These are phyloP conservation scores for Kwoniella mangroviensis DNA, from an alignment of 768 basidiomycete species.

Conservation along the genomic window DNA sequence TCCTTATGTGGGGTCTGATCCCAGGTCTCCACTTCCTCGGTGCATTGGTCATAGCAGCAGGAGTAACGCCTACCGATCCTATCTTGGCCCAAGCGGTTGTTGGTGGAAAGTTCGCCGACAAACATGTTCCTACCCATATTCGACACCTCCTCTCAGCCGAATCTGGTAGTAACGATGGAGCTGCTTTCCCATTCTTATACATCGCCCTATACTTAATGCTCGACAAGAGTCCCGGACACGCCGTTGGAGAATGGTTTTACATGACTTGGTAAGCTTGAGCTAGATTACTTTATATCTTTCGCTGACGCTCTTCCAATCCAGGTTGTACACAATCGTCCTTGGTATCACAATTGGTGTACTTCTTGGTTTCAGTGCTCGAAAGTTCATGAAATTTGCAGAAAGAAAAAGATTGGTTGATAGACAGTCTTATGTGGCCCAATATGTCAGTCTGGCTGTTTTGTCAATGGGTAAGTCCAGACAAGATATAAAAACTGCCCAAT, in stretches of 20 bases:
- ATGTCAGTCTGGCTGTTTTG: conserved; percentile 57
- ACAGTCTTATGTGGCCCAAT: conserved; percentile 90
- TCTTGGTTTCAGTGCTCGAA: conserved; percentile 77
- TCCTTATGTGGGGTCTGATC: conserved; percentile 85
- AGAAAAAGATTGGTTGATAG: conserved; percentile 84
- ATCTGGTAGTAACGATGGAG: conserved; percentile 94
- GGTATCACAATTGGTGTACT: conserved; percentile 74
- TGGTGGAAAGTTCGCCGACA: conserved; percentile 96
- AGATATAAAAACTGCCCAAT: too few species aligned
- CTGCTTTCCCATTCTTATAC: conserved; percentile 87
- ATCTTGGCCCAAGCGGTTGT: conserved; percentile 90
- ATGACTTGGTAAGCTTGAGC: conserved; percentile 66
- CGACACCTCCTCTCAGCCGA: conserved; percentile 84
- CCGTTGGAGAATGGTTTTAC: conserved; percentile 81
- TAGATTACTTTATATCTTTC: background rate
- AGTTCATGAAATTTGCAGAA: conserved; percentile 93
- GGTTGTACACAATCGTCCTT: conserved; percentile 72
- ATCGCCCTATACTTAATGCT: conserved; percentile 84
- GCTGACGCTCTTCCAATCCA: conserved; percentile 26
- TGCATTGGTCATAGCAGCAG: conserved; percentile 85
- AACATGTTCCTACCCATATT: conserved; percentile 80
- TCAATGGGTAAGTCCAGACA: conserved; percentile 50
- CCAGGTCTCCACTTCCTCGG: conserved; percentile 88
- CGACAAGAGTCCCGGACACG: conserved; percentile 66
- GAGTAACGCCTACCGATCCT: conserved; percentile 91